Evolutionary conservation across 1,284 basidiomycete genomes (phyloP).

Genomic region (Puccinia horiana): DNA sequence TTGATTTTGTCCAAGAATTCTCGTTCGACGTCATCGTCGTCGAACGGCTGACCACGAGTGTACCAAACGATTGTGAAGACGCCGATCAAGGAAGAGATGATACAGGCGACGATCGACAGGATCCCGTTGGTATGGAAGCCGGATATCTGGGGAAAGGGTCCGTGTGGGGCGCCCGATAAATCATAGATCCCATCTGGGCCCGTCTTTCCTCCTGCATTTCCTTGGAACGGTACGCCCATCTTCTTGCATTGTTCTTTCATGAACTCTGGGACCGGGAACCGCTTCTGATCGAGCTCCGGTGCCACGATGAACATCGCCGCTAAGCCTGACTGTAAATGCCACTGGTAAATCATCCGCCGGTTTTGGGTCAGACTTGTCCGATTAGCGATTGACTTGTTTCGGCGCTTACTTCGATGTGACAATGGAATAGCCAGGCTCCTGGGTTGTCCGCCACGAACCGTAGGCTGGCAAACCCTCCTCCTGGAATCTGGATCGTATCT

Average conservation of each 20-base stretch:
- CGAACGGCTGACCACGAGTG: constrained; percentile 55
- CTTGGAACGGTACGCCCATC: constrained; percentile 17
- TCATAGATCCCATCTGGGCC: constrained; percentile 33
- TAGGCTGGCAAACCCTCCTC: constrained; percentile 51
- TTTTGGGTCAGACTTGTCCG: not conserved
- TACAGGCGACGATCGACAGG: constrained; percentile 79
- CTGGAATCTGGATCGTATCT: constrained; percentile 54
- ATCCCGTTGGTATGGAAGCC: constrained; percentile 60
- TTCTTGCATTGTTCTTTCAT: constrained; percentile 34
- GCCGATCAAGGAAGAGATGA: constrained; percentile 77
- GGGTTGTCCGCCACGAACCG: constrained; percentile 53
- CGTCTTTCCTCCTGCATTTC: constrained; percentile 35
- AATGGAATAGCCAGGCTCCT: constrained; percentile 55
- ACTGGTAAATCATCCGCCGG: constrained; percentile 58
- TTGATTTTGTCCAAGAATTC: constrained; percentile 52
- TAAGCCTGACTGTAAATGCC: constrained; percentile 74
- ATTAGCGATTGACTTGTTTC: not conserved
- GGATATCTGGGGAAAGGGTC: constrained; percentile 33
- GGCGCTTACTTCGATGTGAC: constrained; percentile 51
- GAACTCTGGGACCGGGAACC: constrained; percentile 49
- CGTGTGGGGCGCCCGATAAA: constrained; percentile 33
- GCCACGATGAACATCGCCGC: constrained; percentile 75
- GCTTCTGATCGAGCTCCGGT: constrained; percentile 60
- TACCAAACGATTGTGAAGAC: constrained; percentile 82
- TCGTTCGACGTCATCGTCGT: constrained; percentile 55